Evolutionary conservation across 2,329 filamentous ascomycete species (phyloP), one percentile per base, ranked within the genome.

Genomic region (Plenodomus tracheiphilus): DNA sequence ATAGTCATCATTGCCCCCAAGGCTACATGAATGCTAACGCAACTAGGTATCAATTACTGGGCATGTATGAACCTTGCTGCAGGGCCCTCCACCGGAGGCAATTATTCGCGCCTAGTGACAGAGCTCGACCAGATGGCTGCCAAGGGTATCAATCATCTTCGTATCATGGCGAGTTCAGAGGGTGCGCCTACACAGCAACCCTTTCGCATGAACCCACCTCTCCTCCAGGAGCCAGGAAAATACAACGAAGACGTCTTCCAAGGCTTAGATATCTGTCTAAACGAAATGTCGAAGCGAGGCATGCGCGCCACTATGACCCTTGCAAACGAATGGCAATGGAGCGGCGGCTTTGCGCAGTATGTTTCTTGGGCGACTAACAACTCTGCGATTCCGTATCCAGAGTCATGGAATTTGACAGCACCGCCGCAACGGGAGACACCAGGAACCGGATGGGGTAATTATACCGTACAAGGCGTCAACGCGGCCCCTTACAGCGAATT

Each of bases 271-370:
- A 59, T 67, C 11, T 74, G 72, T 41, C 59, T 74, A 11, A 66
- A 60, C n/a, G 72, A 74, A 48, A 73, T 74, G 66, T 62, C 63
- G 7, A 70, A 70, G 48, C 58, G 72, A 7, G 71, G 71, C 4
- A 74, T 74, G 65, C 61, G 72, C 17, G 72, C 72, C 17, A 74
- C 72, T 11, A 74, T 74, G 71, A 74, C 72, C 0, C 52, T 74
- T 3, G 64, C 59, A 7, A 66, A 74, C 38, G 66, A 74, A 53
- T 74, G 72, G 72, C 72, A 74, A 43, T 74, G 72, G 72, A 63
- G 55, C 15, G 72, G 72, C 7, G 72, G 72, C 0, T 74, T 74
- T 30, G 66, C 60, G 2, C 72, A 74, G 43, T 74, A 69, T 46
- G 68, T 74, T 1, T 68, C 60, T 2, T 74, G 72, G 72, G 69